Conservation (phyloP, 805 yeast species). For the Naumovozyma baii region DNA sequence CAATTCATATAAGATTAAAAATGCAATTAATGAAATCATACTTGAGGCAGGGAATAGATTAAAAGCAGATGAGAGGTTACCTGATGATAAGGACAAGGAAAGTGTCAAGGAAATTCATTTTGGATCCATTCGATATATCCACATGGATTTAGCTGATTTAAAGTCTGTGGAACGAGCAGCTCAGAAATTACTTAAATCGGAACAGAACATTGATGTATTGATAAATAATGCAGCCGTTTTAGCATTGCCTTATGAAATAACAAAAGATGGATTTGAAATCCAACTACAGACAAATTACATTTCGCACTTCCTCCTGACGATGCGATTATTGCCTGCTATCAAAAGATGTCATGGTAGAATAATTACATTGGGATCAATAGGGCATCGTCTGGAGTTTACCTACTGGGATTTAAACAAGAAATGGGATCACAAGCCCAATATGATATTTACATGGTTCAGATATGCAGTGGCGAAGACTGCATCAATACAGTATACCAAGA, state of each 20-base stretch:
- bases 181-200: conserved; percentile 36
- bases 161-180: conserved; percentile 42
- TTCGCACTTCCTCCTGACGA: conserved; percentile 63
- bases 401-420: conserved; percentile 37
- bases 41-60: conserved; percentile 55
- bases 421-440: conserved; percentile 53
- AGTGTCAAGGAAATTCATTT: conserved; percentile 19
- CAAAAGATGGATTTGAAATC: conserved; percentile 65
- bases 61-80: neutral
- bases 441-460: conserved; percentile 66
- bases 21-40: conserved; percentile 47
- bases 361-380: conserved; percentile 54
- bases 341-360: conserved; percentile 39
- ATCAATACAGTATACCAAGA: conserved; percentile 62
- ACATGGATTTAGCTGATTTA: conserved; percentile 46
- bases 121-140: conserved; percentile 45
- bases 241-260: conserved; percentile 58
- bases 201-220: conserved; percentile 46
- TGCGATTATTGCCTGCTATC: conserved; percentile 45
- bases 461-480: conserved; percentile 72
- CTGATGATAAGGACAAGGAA: conserved; percentile 3
- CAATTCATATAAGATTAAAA: conserved; percentile 43
- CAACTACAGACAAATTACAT: conserved; percentile 74
- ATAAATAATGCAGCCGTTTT: conserved; percentile 75
- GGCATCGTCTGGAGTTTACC: conserved; percentile 45